Evolutionary conservation across 2,329 filamentous ascomycete species (phyloP), one percentile per base, ranked within the genome.

Genomic region (Verticillium tricorpus): DNA sequence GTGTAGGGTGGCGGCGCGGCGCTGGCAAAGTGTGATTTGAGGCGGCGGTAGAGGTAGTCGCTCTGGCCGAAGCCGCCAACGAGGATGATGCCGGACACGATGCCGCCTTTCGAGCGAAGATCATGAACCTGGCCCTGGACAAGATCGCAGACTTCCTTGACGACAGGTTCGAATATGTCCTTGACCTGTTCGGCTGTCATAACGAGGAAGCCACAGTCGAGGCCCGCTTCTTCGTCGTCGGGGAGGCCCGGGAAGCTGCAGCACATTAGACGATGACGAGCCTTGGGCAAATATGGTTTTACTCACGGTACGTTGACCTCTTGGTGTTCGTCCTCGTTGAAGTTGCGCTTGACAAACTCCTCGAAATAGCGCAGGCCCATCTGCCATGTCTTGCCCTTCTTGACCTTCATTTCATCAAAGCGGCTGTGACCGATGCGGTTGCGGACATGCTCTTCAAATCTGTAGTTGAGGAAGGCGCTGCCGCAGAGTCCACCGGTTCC

Each of bases 331-430:
- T 92, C 89, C 68, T 91, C 88, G 70, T 91, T 89, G 71, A 93
- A 94, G 69, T 92, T 93, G 15, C 91, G 84, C 76, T 94, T 94
- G 15, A 94, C 90, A 71, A 92, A 93, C 70, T 93, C 90, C 69
- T 94, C 91, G 73, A 92, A 94, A 70, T 92, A 93, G 61, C 86
- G 84, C 58, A 93, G 78, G 2, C 88, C 91, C 86, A 89, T 89
- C 72, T 89, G 90, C 89, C 90, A 93, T 1, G 88, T 91, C 74
- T 91, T 92, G 3, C 84, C 84, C 73, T 92, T 92, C 75, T 90
- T 91, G 59, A 85, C 73, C 71, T 90, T 90, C 88, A 94, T 92
- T 74, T 88, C 85, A 34, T 89, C 85, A 69, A 92, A 92, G 3
- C 83, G 79, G 37, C 83, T 83, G 40, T 82, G 80, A 1, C 91